phyloP scores from a whole-genome alignment of 2,329 filamentous ascomycete species.

The Cryphonectria parasitica region DNA sequence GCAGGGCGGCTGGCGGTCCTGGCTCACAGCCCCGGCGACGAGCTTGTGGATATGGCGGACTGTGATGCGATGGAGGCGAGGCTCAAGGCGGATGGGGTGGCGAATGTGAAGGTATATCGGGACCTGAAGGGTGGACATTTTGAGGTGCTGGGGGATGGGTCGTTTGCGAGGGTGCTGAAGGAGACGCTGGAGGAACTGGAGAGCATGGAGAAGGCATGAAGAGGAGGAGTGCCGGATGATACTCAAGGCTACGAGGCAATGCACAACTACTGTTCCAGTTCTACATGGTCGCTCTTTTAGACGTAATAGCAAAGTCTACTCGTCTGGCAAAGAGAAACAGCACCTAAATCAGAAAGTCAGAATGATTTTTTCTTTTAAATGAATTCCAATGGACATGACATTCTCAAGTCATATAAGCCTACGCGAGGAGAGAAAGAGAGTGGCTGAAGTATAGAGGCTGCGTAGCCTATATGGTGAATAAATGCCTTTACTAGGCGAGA shows the following conservation, averaged over 20 bases:
- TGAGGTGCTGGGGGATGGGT: conserved; percentile 64
- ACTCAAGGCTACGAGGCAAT: not conserved
- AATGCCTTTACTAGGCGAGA: too few relatives aligned
- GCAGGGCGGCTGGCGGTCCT: conserved; percentile 42
- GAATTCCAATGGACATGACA: not conserved
- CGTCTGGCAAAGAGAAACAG: not conserved
- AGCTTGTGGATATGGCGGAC: conserved; percentile 60
- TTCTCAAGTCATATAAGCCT: conserved; percentile 11
- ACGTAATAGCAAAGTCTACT: not conserved
- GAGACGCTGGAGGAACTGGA: conserved; percentile 33
- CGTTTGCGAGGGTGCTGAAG: conserved; percentile 54
- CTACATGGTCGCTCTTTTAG: not conserved
- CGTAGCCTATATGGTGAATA: too few relatives aligned
- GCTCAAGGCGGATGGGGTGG: conserved; percentile 46
- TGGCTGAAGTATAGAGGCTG: not conserved
- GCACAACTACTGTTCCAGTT: not conserved
- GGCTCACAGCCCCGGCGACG: conserved; percentile 52
- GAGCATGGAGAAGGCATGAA: conserved; percentile 20
- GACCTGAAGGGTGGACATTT: conserved; percentile 64
- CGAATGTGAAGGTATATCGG: conserved; percentile 43
- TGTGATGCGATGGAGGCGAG: conserved; percentile 57
- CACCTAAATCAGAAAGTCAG: not conserved
- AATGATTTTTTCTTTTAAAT: not conserved
- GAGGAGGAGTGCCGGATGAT: too few relatives aligned
- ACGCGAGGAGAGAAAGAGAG: not conserved